phyloP scores from a whole-genome alignment of 2,329 filamentous ascomycete genomes.

The Exophiala sp. region DNA sequence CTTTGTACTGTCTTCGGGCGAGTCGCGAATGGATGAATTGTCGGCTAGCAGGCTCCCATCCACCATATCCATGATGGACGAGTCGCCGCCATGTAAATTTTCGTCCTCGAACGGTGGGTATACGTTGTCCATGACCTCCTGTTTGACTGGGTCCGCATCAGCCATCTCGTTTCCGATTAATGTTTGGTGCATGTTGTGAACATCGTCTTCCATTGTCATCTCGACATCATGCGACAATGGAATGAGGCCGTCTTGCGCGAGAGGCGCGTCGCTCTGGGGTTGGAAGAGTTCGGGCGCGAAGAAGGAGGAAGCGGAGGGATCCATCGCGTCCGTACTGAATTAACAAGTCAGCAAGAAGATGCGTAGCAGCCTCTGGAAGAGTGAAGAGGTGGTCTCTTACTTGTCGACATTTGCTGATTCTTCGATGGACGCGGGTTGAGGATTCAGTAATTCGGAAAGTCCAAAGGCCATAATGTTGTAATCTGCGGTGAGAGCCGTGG shows the following conservation, averaged over 20 bases:
- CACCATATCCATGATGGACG: slow-evolving; percentile 10
- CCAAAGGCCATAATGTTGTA: slow-evolving; percentile 13
- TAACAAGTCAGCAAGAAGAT: neutral
- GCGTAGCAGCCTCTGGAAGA: no score
- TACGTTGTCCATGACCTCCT: slow-evolving; percentile 14
- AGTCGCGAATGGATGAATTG: slow-evolving; percentile 1
- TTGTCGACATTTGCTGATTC: neutral
- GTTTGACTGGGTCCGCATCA: slow-evolving; percentile 15
- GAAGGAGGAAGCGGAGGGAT: slow-evolving; percentile 7
- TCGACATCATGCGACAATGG: slow-evolving; percentile 15
- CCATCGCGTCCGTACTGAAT: slow-evolving; percentile 15
- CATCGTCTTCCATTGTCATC: slow-evolving; percentile 19
- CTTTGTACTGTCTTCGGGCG: slow-evolving; percentile 7
- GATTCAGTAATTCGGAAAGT: slow-evolving; percentile 21
- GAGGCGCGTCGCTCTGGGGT: slow-evolving; percentile 15
- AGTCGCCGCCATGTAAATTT: neutral
- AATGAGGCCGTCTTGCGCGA: slow-evolving; percentile 12
- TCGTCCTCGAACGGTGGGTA: slow-evolving; percentile 20
- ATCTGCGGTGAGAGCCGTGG: neutral
- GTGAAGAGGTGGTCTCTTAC: neutral
- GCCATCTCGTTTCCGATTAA: slow-evolving; percentile 1
- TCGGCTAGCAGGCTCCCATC: slow-evolving; percentile 6
- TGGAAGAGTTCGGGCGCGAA: slow-evolving; percentile 29
- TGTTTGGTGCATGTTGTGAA: slow-evolving; percentile 5
- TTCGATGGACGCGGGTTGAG: slow-evolving; percentile 4